Percentiles rank a stretch among this genome's conserved stretches.
These are phyloP conservation scores for Dovyalis caffra DNA, from an alignment of 345 rosid genomes.

Conservation along the genomic window DNA sequence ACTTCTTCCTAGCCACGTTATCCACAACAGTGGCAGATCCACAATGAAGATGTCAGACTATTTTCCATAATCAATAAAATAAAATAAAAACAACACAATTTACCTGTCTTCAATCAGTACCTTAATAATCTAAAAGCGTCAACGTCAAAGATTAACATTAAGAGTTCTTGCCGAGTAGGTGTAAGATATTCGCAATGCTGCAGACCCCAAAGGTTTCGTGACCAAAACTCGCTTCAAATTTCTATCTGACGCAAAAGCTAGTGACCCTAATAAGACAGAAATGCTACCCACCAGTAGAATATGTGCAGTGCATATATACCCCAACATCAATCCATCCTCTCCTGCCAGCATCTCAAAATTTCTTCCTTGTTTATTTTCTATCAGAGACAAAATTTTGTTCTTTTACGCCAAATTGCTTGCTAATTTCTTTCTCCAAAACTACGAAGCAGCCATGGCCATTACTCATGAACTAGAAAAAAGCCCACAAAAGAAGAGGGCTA, in stretches of 20 bases:
- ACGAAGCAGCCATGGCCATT: constrained; percentile 2
- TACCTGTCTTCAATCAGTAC: background rate
- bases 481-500: background rate
- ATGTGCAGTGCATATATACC: background rate
- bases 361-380: background rate
- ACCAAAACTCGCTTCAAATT: background rate
- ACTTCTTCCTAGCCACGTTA: too few species aligned
- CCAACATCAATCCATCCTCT: background rate
- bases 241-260: background rate
- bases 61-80: background rate
- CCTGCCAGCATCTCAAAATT: background rate
- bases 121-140: background rate
- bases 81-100: too few species aligned
- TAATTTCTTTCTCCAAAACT: background rate
- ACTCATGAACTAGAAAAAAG: background rate
- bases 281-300: background rate
- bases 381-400: background rate
- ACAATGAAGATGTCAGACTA: background rate
- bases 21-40: too few species aligned
- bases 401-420: background rate
- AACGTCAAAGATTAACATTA: background rate
- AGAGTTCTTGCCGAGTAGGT: background rate
- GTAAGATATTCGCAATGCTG: background rate
- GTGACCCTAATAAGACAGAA: too few species aligned
- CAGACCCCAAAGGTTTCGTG: background rate